Base-by-base conservation (phyloP, 2,329 filamentous ascomycete genomes). In the Aureobasidium sp. region DNA sequence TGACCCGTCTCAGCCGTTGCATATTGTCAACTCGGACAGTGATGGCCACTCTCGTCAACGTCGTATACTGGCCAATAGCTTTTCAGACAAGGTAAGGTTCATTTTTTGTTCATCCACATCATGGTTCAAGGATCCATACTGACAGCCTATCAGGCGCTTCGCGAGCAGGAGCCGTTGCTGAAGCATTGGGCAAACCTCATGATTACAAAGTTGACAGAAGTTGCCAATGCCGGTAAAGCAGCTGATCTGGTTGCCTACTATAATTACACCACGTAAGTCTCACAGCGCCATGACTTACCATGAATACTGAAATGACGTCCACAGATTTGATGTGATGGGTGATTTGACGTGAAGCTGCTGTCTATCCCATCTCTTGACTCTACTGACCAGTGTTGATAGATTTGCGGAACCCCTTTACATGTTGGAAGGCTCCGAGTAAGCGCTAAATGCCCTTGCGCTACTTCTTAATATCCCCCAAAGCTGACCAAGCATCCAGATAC, bases 211-310 rank as follows among this genome's bases (percentile, higher is more conserved):
- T 57, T 74, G 7, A 2, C 81, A 0, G 72, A 62, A 53, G 71
- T 66, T 7, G 68, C 62, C 3, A 71, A 69, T 3, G 72, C 65
- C 0, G 81, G 80, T 1, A 79, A 78, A 2, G 71, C 62, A 48
- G 79, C 76, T 57, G 77, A 83, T 79, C 82, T 86, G 3, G 79
- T 55, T 2, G 6, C 17, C 3, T 50, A 42, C 10, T 51, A 42
- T 14, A 51, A 44, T 17, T 55, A 37, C 16, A 55, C 53, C 12
- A 55, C 44, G 53, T 55, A 30, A 51, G 53, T 44, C 21, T 21
- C 6, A 3, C 14, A 6, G 6, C 2, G 14, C 2, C 4, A 16
- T n/a, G 14, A 11, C 27, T 12, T 30, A 17, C 2, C 8, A 10
- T 10, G 3, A 3, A 35, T 6, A n/a, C 12, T n/a, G 3, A 12